Evolutionary conservation across 2,329 filamentous ascomycete genomes (phyloP), one percentile per base, ranked within the genome.

Genomic region (Stachybotrys echinatus): DNA sequence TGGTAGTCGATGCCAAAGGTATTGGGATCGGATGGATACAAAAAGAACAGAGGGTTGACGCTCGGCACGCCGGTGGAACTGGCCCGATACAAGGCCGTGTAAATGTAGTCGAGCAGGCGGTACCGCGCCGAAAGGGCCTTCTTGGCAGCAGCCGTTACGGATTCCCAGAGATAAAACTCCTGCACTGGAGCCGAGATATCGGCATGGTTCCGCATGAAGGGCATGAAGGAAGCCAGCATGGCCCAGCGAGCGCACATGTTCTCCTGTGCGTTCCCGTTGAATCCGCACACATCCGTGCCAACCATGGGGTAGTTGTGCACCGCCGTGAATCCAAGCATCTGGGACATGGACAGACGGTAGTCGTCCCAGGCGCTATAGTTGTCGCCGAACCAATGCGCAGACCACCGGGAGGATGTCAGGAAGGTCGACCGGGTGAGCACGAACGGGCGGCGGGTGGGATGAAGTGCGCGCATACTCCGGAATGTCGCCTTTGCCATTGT

Each of bases 341-440:
- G 51, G 5, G 42, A n/a, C 20, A 55, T 55, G 3, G 48, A 50
- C 18, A 52, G 31, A 2, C 75, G 74, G 63, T 84, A 85, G 50
- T 83, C 71, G 6, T 68, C 63, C 79, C 80, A 83, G 23, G 68
- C 63, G 45, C 75, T 75, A 3, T 76, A 50, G 62, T 86, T 86
- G 61, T 80, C 77, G 12, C 77, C 77, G 4, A 79, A 71, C 77
- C 77, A 80, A 54, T 84, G 59, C 5, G 40, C 40, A 6, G 40
- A 18, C 5, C 19, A 42, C n/a, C 19, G 14, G 14, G 18, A 18
- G 14, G 40, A 42, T 19, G 40, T 42, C 7, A 42, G 40, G 40
- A 87, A 91, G 0, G 86, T 90, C 21, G 81, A 86, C 22, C 88
- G 82, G 1, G 87, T 89, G 57, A 92, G 87, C 48, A 91, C 73